phyloP scores from a whole-genome alignment of 129 eudicot genomes.

The Artemisia annua region DNA sequence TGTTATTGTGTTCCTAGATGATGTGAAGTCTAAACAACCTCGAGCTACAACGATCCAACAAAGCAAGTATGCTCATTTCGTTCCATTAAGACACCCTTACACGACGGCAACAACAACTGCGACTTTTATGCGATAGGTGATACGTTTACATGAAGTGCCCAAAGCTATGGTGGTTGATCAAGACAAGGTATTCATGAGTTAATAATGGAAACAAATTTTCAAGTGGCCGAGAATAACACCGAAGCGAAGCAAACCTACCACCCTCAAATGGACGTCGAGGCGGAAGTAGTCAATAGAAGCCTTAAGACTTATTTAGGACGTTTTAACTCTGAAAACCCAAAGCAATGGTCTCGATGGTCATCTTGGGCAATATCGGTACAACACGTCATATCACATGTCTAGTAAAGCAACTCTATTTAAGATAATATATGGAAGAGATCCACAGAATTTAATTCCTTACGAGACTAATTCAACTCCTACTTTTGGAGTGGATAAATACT shows the following conservation, averaged over 20 bases:
- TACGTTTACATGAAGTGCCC: neutral
- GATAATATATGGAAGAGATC: neutral
- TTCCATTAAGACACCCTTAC: neutral
- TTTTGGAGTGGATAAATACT: neutral
- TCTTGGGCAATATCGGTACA: conserved; percentile 13
- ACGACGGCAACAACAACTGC: neutral
- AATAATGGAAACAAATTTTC: neutral
- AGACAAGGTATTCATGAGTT: neutral
- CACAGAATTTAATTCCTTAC: neutral
- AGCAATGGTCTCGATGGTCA: neutral
- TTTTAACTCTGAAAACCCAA: neutral
- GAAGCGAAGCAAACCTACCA: neutral
- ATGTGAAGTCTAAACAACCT: too few species aligned
- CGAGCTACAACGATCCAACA: too few species aligned
- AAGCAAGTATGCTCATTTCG: neutral
- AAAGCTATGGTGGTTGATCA: neutral
- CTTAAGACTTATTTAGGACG: conserved; percentile 11
- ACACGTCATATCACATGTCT: neutral
- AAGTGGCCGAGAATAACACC: neutral
- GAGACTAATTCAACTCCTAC: neutral
- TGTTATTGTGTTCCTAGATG: too few species aligned
- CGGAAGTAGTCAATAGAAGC: neutral
- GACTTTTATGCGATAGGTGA: too few species aligned
- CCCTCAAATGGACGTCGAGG: neutral
- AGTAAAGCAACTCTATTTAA: neutral